A percentile compares a stretch with the other conserved stretches of the same genome.
These are phyloP conservation scores for Boletus reticuloceps DNA, from an alignment of 768 basidiomycete genomes.

Conservation along the genomic window DNA sequence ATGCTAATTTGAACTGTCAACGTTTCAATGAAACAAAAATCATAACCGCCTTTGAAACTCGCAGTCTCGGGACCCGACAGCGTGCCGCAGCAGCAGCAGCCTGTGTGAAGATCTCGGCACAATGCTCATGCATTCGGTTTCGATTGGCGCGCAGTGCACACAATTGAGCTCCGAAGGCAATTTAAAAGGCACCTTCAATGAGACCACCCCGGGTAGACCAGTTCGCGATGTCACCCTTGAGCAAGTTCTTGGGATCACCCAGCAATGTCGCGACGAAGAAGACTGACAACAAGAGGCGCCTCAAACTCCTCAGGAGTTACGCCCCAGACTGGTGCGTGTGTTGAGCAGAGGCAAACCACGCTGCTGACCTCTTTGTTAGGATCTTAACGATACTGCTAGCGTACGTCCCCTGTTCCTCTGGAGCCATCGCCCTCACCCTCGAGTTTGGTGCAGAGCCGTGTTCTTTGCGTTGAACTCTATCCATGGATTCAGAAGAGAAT, in stretches of 20 bases:
- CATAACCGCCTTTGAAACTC: no score
- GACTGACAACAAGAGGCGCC: constrained; percentile 27
- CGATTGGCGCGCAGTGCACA: neutral
- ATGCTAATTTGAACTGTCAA: no score
- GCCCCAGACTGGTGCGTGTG: constrained; percentile 69
- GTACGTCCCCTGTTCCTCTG: constrained; percentile 39
- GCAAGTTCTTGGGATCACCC: constrained; percentile 5
- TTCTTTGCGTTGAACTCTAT: constrained; percentile 67
- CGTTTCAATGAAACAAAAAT: no score
- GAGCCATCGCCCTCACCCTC: neutral
- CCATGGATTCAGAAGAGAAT: constrained; percentile 71
- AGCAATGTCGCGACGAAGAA: constrained; percentile 11
- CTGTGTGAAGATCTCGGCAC: no score
- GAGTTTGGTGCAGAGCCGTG: constrained; percentile 39
- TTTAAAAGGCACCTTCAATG: neutral
- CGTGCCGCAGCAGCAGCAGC: no score
- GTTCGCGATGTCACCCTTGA: constrained; percentile 13
- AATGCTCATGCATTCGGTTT: no score
- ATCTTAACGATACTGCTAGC: constrained; percentile 61
- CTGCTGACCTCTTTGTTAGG: constrained; percentile 40
- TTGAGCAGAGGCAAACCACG: neutral
- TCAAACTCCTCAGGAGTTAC: constrained; percentile 58
- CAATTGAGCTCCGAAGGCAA: neutral
- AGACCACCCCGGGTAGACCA: neutral
- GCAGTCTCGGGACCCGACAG: no score